Conservation (phyloP, 2,329 filamentous ascomycete genomes). For the Diaporthe helianthi region DNA sequence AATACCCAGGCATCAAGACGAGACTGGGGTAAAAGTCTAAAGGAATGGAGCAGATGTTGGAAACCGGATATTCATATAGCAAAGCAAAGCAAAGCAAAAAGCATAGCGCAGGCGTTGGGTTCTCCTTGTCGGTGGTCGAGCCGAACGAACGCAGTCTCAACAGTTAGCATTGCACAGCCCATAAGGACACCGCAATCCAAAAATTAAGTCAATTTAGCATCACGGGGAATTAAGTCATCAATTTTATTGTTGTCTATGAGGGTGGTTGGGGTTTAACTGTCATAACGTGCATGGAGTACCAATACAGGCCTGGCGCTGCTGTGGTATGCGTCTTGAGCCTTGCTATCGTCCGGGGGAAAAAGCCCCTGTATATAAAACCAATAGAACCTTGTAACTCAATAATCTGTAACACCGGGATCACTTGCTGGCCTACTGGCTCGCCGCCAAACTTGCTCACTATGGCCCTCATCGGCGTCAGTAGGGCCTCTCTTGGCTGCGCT, state of each 20-base stretch:
- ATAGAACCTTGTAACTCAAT: neutral
- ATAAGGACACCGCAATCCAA: neutral
- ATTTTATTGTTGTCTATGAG: slow-evolving; percentile 19
- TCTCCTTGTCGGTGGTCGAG: neutral
- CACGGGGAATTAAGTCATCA: neutral
- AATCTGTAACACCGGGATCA: neutral
- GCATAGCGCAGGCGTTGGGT: slow-evolving; percentile 21
- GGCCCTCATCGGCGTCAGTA: neutral
- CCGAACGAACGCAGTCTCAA: neutral
- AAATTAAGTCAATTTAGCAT: neutral
- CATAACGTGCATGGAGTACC: slow-evolving; percentile 15
- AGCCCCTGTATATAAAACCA: neutral
- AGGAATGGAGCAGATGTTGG: neutral
- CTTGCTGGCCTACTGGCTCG: neutral
- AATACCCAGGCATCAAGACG: neutral
- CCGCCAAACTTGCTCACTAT: neutral
- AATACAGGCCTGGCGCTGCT: slow-evolving; percentile 9
- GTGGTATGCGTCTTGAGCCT: neutral
- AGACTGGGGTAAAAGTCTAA: neutral
- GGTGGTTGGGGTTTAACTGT: slow-evolving; percentile 1
- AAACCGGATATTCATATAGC: neutral
- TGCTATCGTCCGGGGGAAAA: neutral
- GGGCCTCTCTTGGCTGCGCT: neutral
- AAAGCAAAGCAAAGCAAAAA: slow-evolving; percentile 13
- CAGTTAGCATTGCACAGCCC: neutral